Base-by-base conservation (phyloP, 2,329 filamentous ascomycete genomes). In the Drechslerella coelobrocha region DNA sequence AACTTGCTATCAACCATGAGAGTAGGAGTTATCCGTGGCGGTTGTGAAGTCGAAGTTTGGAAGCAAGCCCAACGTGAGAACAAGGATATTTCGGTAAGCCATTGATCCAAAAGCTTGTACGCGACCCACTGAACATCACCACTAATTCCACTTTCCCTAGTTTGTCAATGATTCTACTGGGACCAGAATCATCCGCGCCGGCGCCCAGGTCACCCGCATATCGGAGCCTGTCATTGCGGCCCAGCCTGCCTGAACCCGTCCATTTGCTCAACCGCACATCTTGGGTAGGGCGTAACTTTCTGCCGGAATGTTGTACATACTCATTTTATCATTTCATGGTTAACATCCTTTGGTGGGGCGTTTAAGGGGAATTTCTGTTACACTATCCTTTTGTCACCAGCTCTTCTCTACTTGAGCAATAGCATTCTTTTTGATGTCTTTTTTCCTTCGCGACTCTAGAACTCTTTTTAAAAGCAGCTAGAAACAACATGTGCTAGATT, bases 31-130 rank as follows among this genome's bases (percentile, higher is more conserved):
- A 88, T 95, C 73, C 89, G 90, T 56, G 91, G 91, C 73, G 91
- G 91, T 45, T 91, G 89, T 78, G 91, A 94, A 79, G 91, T 95
- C 26, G 91, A 95, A 83, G 92, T 94, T 80, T 95, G 91, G 91
- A 94, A 94, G 85, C 88, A 90, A 43, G 86, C 89, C 62, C 89
- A 92, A 79, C 85, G 87, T 76, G 89, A 92, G 81, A 91, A 89
- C 83, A 92, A 93, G 83, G 90, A 92, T 76, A 84, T 90, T 31
- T 73, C 63, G 39, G 63, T 69, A 41, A 50, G 61, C n/a, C n/a
- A n/a, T n/a, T 19, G 41, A 19, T 19, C 3, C 10, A 6, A n/a
- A n/a, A n/a, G n/a, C n/a, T 48, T 17, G 23, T 27, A 14, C 24
- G 12, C 17, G 7, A 10, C 3, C 4, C 2, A 9, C 9, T 45